Base-by-base conservation (phyloP, 2,329 filamentous ascomycete species). In the Pyrenophora seminiperda region DNA sequence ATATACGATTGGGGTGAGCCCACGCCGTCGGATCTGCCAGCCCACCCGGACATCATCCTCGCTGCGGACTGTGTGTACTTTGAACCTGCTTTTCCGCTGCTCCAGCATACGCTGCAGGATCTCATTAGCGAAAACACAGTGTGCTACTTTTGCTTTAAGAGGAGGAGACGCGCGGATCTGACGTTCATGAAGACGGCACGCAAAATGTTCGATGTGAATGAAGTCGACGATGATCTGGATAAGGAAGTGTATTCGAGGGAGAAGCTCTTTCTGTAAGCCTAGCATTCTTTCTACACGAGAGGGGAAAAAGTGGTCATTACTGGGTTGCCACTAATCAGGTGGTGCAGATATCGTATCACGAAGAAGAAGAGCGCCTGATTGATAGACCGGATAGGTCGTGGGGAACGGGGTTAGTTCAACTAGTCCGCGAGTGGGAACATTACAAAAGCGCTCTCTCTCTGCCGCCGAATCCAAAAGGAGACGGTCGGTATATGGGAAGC, bases 101-200 rank as follows among this genome's bases (percentile, higher is more conserved):
- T 99, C 38, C 82, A 94, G 67, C 77, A 85, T 56, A 97, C 93
- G 5, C 76, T 97, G 58, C 78, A 83, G 51, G 85, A 89, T 56
- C 79, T 97, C 39, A 79, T 96, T 58, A 81, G 83, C 13, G 81
- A 80, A 3, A 70, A 79, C 7, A 84, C 83, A 0, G 73, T 91
- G 34, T 91, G 87, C 71, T 87, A 88, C 17, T 97, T 99, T 75
- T 96, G 93, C 77, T 97, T 95, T 80, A 97, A 96, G 80, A 93
- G 91, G 76, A 82, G 94, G 61, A 84, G 94, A 67, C 83, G 90
- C 53, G 94, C 80, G 5, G 80, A 83, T 59, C 61, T 81, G 66
- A 73, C 76, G 20, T 83, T 82, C 51, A 75, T 82, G 65, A 82
- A 80, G 66, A 70, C 72, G 6, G 73, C 75, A 13, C 76, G 70